Conservation (phyloP, 2,329 filamentous ascomycete genomes). For the Hypocrella siamensis region DNA sequence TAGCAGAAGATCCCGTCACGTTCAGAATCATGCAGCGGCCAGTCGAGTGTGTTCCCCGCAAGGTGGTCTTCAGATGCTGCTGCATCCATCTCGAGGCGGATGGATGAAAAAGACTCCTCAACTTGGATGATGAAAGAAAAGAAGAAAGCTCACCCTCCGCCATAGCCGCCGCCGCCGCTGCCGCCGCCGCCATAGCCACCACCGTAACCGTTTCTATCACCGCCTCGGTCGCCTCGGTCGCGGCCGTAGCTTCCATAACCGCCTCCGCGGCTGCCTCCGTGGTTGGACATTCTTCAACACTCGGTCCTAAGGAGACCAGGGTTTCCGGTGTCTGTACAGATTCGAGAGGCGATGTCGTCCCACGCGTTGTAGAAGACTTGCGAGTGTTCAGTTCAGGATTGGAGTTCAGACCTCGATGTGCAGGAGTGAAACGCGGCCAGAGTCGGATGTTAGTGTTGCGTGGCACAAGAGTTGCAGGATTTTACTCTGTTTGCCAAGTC, state of each 20-base stretch:
- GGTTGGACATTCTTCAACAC: conserved; percentile 28
- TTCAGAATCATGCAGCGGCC: no score
- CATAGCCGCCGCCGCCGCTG: conserved; percentile 17
- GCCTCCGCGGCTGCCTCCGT: conserved; percentile 19
- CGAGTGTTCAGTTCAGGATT: background rate
- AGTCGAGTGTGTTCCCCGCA: no score
- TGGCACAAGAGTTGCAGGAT: conserved; percentile 10
- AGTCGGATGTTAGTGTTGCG: conserved; percentile 4
- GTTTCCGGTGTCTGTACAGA: background rate
- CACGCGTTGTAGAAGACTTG: background rate
- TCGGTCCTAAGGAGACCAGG: background rate
- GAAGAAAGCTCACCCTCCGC: conserved; percentile 20
- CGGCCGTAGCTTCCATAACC: conserved; percentile 23
- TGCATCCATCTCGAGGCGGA: no score
- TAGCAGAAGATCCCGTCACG: no score
- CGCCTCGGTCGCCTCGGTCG: conserved; percentile 29
- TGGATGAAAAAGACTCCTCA: background rate
- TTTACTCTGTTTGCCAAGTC: conserved; percentile 1
- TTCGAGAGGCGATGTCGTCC: background rate
- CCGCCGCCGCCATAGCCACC: conserved; percentile 22
- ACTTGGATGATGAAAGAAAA: background rate
- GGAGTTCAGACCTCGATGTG: background rate
- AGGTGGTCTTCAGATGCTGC: background rate
- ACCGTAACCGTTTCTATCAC: conserved; percentile 24
- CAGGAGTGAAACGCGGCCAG: background rate